Evolutionary conservation across 2,329 filamentous ascomycete genomes (phyloP), one percentile per base, ranked within the genome.

Genomic region (Boeremia exigua): DNA sequence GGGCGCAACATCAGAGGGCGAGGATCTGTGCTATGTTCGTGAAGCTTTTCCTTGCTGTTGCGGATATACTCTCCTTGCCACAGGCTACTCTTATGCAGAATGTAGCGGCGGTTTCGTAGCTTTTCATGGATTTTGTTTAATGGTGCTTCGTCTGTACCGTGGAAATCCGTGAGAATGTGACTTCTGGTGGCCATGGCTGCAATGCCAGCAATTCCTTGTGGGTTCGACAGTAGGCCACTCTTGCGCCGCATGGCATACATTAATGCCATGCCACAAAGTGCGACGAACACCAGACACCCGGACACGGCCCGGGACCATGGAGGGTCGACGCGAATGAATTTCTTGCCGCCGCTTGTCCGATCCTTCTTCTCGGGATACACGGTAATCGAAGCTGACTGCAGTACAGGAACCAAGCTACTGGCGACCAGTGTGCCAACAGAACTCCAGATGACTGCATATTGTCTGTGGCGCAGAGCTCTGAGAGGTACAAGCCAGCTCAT

Each of bases 151-250:
- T 92, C 89, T 75, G 90, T 84, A 53, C 87, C 87, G 59, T 86
- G 86, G 68, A 92, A 91, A 68, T 92, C 89, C 74, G 86, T 86
- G 60, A 91, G 77, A 69, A 91, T 89, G 62, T 91, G 88, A 60
- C 84, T 86, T 58, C 85, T 51, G 27, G 89, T 88, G 9, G 89
- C 88, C 88, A 92, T 91, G 52, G 88, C 86, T 6, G 89, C 89
- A 33, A 91, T 80, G 1, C 89, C 89, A 1, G 88, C 88, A 47
- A 92, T 90, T 6, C 89, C 89, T 62, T 86, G 86, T 6, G 90
- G 88, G 67, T 91, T 87, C 6, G 84, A 84, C 3, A 86, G 73
- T 14, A 92, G 78, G 0, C 89, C 89, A 3, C 87, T 89, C 34
- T 84, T 85, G 19, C 89, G 80, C 14, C 80, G 82, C 38, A 91